A percentile compares a stretch with the other conserved stretches of the same genome.
phyloP scores from a whole-genome alignment of 2,329 filamentous ascomycete species.

The Trichoderma afroharzianum region DNA sequence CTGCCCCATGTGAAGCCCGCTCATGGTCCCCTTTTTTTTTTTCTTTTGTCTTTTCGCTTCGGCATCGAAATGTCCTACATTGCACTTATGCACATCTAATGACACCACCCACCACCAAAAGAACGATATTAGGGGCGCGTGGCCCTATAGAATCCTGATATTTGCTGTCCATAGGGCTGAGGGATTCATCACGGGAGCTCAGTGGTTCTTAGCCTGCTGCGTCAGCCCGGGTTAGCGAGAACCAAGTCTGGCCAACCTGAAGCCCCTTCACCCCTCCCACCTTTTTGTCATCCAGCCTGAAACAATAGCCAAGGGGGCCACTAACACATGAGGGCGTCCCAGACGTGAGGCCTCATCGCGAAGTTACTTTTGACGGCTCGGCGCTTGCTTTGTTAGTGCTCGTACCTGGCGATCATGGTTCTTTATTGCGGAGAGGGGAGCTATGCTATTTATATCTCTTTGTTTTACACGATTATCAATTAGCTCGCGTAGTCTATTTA shows the following conservation, averaged over 20 bases:
- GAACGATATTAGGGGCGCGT: neutral
- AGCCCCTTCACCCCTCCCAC: neutral
- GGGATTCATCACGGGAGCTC: neutral
- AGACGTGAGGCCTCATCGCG: neutral
- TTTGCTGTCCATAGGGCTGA: constrained; percentile 7
- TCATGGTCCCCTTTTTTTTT: neutral
- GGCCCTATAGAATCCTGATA: neutral
- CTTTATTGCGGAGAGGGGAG: neutral
- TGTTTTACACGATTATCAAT: neutral
- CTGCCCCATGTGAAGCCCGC: neutral
- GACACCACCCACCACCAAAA: neutral
- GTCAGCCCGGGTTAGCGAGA: neutral
- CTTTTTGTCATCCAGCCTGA: neutral
- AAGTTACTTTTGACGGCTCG: neutral
- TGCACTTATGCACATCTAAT: neutral
- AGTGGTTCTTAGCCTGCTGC: neutral
- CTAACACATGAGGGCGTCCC: neutral
- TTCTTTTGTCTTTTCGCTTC: neutral
- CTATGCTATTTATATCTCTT: neutral
- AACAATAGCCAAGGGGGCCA: neutral
- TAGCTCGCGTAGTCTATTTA: neutral
- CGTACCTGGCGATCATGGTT: neutral
- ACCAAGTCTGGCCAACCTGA: neutral
- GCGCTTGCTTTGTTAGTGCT: neutral
- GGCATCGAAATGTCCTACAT: neutral